These are phyloP conservation scores for Athelia sp. DNA, from an alignment of 1,284 basidiomycete genomes.

Conservation along the genomic window DNA sequence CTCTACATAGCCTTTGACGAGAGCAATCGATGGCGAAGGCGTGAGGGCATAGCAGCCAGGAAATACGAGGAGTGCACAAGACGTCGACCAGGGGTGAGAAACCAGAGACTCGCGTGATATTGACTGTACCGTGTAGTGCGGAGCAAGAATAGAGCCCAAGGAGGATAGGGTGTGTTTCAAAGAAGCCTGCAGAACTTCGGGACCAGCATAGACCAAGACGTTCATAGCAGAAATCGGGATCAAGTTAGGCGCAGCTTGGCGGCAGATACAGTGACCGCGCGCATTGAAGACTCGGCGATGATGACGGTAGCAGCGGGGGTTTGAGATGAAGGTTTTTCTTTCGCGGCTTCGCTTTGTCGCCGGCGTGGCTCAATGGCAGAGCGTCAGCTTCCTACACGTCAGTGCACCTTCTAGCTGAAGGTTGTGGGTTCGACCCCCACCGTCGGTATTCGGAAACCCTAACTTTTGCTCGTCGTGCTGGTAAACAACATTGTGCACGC, in stretches of 20 bases:
- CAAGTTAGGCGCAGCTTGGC: too few species aligned
- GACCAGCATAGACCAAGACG: constrained; percentile 76
- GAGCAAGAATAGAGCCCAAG: constrained; percentile 57
- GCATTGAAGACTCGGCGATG: too few species aligned
- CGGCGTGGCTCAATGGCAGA: constrained; percentile 36
- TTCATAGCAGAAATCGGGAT: constrained; percentile 43
- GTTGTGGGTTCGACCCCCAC: constrained; percentile 34
- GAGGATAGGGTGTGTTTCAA: constrained; percentile 49
- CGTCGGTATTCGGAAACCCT: constrained; percentile 22
- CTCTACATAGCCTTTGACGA: constrained; percentile 62
- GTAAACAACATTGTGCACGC: too few species aligned
- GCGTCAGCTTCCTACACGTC: constrained; percentile 28
- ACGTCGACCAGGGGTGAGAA: constrained; percentile 70
- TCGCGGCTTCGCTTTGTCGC: constrained; percentile 11
- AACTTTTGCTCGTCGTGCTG: too few species aligned
- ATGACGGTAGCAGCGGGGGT: too few species aligned
- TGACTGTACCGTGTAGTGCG: constrained; percentile 76
- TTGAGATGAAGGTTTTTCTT: too few species aligned
- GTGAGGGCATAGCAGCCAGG: constrained; percentile 56
- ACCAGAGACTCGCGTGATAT: constrained; percentile 54
- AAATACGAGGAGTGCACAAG: constrained; percentile 76
- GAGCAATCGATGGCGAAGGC: constrained; percentile 37
- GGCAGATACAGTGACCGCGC: too few species aligned
- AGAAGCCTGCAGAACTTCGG: constrained; percentile 59
- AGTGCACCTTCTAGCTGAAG: constrained; percentile 21